phyloP scores from a whole-genome alignment of 352 stramenopile genomes.

The Detonula confervacea region DNA sequence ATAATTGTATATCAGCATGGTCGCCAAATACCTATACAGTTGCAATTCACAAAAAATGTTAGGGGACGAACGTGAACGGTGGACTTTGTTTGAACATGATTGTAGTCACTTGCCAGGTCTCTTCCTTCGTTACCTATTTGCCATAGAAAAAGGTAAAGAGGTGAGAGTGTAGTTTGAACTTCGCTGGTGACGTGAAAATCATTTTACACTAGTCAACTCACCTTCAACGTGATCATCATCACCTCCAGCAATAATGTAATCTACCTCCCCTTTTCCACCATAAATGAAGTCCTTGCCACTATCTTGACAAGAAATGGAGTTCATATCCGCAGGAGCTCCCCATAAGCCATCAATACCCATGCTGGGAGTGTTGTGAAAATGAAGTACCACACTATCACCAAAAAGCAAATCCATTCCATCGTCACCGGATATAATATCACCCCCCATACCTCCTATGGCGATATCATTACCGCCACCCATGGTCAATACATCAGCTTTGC shows the following conservation, averaged over 20 bases:
- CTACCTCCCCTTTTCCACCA: slow-evolving; percentile 35
- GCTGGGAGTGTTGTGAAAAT: slow-evolving; percentile 24
- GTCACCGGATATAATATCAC: slow-evolving; percentile 41
- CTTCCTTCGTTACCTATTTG: too few relatives aligned
- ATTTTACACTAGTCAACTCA: background rate
- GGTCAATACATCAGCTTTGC: slow-evolving; percentile 22
- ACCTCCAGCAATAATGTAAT: slow-evolving; percentile 39
- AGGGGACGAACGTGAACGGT: too few relatives aligned
- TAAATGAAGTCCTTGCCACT: slow-evolving; percentile 34
- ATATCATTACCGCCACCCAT: slow-evolving; percentile 32
- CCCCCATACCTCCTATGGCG: slow-evolving; percentile 27
- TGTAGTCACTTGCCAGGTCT: too few relatives aligned
- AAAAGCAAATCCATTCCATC: slow-evolving; percentile 42
- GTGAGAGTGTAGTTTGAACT: too few relatives aligned
- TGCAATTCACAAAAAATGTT: too few relatives aligned
- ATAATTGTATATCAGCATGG: slow-evolving; percentile 44
- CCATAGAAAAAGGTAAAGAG: background rate
- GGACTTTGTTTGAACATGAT: too few relatives aligned
- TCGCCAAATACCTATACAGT: slow-evolving; percentile 59
- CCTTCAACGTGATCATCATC: slow-evolving; percentile 32
- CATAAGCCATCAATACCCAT: slow-evolving; percentile 24
- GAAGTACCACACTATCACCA: slow-evolving; percentile 30
- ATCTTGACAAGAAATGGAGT: slow-evolving; percentile 26
- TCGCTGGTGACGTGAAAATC: too few relatives aligned
- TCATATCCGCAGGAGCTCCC: slow-evolving; percentile 24